A percentile compares a stretch with the other conserved stretches of the same genome.
phyloP scores from a whole-genome alignment of 495 filamentous ascomycete genomes.

The Pyrenula aspistea region DNA sequence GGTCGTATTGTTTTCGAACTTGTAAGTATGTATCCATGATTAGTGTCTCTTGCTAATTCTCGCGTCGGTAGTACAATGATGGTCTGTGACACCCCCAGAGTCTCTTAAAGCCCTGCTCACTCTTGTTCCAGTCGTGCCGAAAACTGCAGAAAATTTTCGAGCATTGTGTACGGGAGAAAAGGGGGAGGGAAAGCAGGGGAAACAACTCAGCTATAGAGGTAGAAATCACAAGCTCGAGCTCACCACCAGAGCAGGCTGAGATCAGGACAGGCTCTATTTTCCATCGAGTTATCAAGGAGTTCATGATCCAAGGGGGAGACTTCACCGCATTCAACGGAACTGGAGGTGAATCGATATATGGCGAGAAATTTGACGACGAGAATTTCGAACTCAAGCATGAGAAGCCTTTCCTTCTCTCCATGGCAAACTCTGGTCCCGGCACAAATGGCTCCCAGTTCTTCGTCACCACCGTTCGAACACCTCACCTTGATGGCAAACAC shows the following conservation, averaged over 20 bases:
- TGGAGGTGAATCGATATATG: conserved; percentile 95
- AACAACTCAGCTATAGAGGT: conserved; percentile 62
- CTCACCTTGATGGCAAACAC: conserved; percentile 92
- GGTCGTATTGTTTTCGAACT: conserved; percentile 77
- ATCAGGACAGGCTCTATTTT: conserved; percentile 54
- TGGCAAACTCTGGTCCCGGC: conserved; percentile 90
- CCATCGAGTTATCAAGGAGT: conserved; percentile 96
- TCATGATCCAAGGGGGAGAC: conserved; percentile 99
- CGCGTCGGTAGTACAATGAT: conserved; percentile 56
- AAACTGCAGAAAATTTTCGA: conserved; percentile 89
- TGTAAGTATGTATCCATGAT: conserved; percentile 28
- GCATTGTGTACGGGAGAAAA: conserved; percentile 89
- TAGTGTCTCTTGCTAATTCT: conserved; percentile 10
- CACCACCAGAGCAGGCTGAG: too few species aligned
- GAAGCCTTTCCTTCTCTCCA: conserved; percentile 85
- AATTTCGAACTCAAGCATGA: conserved; percentile 92
- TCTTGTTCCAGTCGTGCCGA: conserved; percentile 58
- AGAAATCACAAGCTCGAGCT: too few species aligned
- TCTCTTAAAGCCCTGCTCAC: background rate
- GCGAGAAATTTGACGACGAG: conserved; percentile 95
- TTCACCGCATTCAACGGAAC: conserved; percentile 95
- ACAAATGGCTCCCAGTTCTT: conserved; percentile 99
- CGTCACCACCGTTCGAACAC: conserved; percentile 84
- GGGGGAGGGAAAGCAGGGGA: conserved; percentile 75
- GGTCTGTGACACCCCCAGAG: conserved; percentile 24